A percentile compares a stretch with the other conserved stretches of the same genome.
Conservation (phyloP, 306 rosid species). For the Casuarina glauca region DNA sequence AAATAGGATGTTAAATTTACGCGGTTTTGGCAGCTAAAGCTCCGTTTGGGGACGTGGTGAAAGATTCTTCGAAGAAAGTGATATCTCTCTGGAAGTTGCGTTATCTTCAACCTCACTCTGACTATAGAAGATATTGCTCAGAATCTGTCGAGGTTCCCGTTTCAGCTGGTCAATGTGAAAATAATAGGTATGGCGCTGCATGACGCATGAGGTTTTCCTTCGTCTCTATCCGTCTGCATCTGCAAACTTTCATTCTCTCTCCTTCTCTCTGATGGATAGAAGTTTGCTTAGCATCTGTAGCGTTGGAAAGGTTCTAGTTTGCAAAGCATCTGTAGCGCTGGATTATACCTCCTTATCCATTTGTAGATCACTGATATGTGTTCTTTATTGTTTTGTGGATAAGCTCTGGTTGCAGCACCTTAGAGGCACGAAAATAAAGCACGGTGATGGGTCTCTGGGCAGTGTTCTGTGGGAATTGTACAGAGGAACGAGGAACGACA, state of each 20-base stretch:
- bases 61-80: not conserved
- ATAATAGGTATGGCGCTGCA: not conserved
- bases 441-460: constrained; percentile 15
- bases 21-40: not conserved
- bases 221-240: too few relatives aligned
- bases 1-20: not conserved
- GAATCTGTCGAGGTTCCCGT: not conserved
- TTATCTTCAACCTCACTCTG: not conserved
- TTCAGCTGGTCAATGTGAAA: not conserved
- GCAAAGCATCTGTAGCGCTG: too few relatives aligned
- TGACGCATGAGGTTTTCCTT: not conserved
- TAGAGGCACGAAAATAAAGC: not conserved
- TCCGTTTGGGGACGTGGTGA: not conserved
- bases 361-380: not conserved
- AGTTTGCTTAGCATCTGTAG: too few relatives aligned
- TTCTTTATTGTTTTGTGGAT: not conserved
- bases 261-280: too few relatives aligned
- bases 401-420: constrained; percentile 2
- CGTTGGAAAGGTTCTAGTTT: too few relatives aligned
- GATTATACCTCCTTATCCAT: too few relatives aligned
- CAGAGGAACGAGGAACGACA: not conserved
- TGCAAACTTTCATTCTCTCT: too few relatives aligned
- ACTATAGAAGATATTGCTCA: not conserved
- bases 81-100: not conserved
- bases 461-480: constrained; percentile 14